Base-by-base conservation (phyloP, 2,329 filamentous ascomycete genomes). In the Aspergillus clavatus region DNA sequence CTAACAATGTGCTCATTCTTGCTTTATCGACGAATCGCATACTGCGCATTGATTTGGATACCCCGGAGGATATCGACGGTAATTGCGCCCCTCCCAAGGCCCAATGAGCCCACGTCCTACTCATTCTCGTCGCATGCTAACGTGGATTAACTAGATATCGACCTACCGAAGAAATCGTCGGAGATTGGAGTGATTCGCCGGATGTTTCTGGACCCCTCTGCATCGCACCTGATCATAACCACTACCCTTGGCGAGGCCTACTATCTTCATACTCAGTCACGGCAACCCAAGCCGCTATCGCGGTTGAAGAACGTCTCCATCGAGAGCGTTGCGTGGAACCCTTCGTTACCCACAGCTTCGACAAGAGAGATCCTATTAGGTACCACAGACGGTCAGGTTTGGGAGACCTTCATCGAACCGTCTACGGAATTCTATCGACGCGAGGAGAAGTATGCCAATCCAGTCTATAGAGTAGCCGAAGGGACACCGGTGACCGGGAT, bases 191-290 rank as follows among this genome's bases (percentile, higher is more conserved):
- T 95, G 42, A 97, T 98, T 62, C 84, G 87, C 57, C 88, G 87
- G 73, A 89, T 98, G 80, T 98, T 98, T 72, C 86, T 98, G 62
- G 93, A 98, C 63, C 91, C 93, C 22, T 95, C 91, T 8, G 93
- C 93, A 22, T 96, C 89, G 5, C 93, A 98, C 71, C 76, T 98
- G 22, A 81, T 98, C 53, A 83, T 98, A 56, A 89, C 86, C 64
- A 98, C 93, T 3, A 86, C 89, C 4, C 80, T 89, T 31, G 89
- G 89, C 64, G 93, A 98, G 69, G 97, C 95, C 71, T 98, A 90
- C 74, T 98, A 98, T 69, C 85, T 98, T 7, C 93, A 98, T 67
- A 91, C 89, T 8, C 91, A 97, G 65, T 93, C 90, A 26, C 86
- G 89, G 56, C 86, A 90, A 54, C 89, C 91, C 2, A 88, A 93